These are phyloP conservation scores for Neopestalotiopsis clavispora DNA, from an alignment of 2,329 filamentous ascomycete genomes.

Conservation along the genomic window DNA sequence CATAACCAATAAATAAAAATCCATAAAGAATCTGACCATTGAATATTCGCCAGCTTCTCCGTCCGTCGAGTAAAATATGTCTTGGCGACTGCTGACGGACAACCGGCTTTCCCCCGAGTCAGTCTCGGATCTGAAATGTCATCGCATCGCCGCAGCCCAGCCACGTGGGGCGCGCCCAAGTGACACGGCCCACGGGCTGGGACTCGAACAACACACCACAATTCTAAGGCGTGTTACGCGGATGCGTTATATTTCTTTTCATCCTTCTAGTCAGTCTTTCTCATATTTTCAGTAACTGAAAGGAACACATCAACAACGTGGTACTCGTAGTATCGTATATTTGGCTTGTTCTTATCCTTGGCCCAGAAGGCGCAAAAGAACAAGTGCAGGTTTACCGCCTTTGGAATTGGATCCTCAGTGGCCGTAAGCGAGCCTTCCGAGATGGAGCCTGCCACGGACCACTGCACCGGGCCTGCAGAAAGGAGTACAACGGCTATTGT, in stretches of 20 bases:
- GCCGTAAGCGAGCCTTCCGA: neutral
- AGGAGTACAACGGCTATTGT: conserved; percentile 37
- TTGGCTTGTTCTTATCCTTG: too few relatives aligned
- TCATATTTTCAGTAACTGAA: too few relatives aligned
- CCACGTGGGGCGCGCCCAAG: conserved; percentile 6
- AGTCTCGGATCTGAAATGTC: neutral
- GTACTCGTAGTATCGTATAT: too few relatives aligned
- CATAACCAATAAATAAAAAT: too few relatives aligned
- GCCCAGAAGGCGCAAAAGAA: too few relatives aligned
- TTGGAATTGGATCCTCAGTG: neutral
- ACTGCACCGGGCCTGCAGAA: conserved; percentile 28
- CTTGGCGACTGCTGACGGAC: too few relatives aligned
- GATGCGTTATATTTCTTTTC: neutral
- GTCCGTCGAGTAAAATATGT: too few relatives aligned
- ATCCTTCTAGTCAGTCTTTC: neutral
- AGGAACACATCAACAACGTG: too few relatives aligned
- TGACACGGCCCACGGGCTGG: conserved; percentile 6
- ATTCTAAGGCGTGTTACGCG: neutral
- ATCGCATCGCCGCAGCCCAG: neutral
- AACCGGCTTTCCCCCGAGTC: neutral
- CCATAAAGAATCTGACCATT: too few relatives aligned
- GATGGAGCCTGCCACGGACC: conserved; percentile 30
- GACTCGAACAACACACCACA: neutral
- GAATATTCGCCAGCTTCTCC: too few relatives aligned
- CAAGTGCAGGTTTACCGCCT: too few relatives aligned